phyloP scores from a whole-genome alignment of 164 flowering plant species.

The Saururus chinensis region DNA sequence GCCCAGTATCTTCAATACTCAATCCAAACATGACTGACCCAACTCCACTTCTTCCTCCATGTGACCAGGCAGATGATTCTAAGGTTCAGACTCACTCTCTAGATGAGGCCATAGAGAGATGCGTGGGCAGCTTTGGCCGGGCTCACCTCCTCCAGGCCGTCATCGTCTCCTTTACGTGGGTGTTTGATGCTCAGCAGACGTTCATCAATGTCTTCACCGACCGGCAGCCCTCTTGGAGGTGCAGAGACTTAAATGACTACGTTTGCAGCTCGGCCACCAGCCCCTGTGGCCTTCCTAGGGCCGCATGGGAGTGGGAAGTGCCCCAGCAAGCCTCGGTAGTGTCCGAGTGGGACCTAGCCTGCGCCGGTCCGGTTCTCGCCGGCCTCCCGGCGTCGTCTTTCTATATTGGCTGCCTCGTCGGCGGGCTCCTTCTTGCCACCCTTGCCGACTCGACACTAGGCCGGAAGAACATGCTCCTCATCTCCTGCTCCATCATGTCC shows the following conservation, averaged over 20 bases:
- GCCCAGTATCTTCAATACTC: too few species aligned
- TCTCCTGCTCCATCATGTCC: slow-evolving; percentile 45
- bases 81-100: slow-evolving; percentile 10
- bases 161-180: slow-evolving; percentile 45
- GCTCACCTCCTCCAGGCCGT: slow-evolving; percentile 41
- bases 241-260: slow-evolving; percentile 7
- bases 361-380: slow-evolving; percentile 28
- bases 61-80: background rate
- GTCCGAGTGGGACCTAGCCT: slow-evolving; percentile 48
- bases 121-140: slow-evolving; percentile 36
- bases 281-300: slow-evolving; percentile 25
- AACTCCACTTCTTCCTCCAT: slow-evolving; percentile 4
- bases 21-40: background rate
- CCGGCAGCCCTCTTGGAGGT: slow-evolving; percentile 46
- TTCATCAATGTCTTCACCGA: slow-evolving; percentile 61
- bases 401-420: slow-evolving; percentile 53
- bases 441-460: slow-evolving; percentile 65
- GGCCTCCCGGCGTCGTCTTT: slow-evolving; percentile 59
- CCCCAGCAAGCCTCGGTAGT: slow-evolving; percentile 25
- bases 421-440: slow-evolving; percentile 45
- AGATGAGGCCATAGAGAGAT: slow-evolving; percentile 35
- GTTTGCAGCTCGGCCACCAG: slow-evolving; percentile 7
- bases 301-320: slow-evolving; percentile 49
- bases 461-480: slow-evolving; percentile 45
- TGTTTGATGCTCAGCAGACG: slow-evolving; percentile 59